Percentiles rank a stretch among this genome's conserved stretches.
phyloP scores from a whole-genome alignment of 768 basidiomycete genomes.

The Sarcodon aspratus region DNA sequence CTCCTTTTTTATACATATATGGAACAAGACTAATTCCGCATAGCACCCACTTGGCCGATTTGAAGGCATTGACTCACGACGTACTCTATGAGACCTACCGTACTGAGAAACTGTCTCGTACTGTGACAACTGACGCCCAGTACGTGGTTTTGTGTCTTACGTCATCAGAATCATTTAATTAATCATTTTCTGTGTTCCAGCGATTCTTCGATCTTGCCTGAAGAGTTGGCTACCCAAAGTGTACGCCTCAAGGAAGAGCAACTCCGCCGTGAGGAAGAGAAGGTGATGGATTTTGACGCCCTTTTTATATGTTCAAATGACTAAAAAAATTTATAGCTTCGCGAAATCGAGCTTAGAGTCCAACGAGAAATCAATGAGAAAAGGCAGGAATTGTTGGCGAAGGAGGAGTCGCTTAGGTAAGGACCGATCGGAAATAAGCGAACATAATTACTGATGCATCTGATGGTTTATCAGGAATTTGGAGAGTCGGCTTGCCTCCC shows the following conservation, averaged over 20 bases:
- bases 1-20: neutral
- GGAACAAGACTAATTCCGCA: neutral
- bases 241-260: constrained; percentile 99
- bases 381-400: constrained; percentile 90
- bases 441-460: constrained; percentile 2
- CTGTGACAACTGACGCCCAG: constrained; percentile 73
- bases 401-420: constrained; percentile 87
- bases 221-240: constrained; percentile 93
- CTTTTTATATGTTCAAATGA: neutral
- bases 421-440: constrained; percentile 9
- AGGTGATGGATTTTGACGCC: constrained; percentile 31
- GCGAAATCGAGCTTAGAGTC: constrained; percentile 96
- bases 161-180: constrained; percentile 10
- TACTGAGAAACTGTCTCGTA: constrained; percentile 92
- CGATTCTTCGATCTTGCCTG: constrained; percentile 86
- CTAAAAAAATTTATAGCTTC: constrained; percentile 41
- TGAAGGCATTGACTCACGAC: constrained; percentile 92
- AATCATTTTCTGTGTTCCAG: constrained; percentile 21
- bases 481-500: constrained; percentile 84
- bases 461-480: constrained; percentile 44
- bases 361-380: constrained; percentile 98
- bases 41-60: constrained; percentile 88
- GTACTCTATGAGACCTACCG: constrained; percentile 94
- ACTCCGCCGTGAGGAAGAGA: constrained; percentile 92
- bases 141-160: constrained; percentile 20